Evolutionary conservation across 352 stramenopile genomes (phyloP).

Genomic region (Globisporangium rhizosaccharum): DNA sequence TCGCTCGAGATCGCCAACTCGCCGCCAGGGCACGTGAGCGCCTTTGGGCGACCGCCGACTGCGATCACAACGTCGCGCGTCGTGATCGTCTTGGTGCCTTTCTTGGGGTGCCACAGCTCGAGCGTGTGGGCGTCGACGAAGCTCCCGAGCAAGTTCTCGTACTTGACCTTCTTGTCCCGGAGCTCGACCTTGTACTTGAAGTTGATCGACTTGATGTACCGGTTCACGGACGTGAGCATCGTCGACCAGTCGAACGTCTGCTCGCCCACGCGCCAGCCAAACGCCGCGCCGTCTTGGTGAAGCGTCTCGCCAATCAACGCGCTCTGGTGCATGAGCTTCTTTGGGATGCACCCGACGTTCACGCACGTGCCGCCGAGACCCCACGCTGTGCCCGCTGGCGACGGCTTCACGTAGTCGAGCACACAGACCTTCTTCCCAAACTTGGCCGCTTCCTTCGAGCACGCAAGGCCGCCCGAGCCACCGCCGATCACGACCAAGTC

Average conservation of each 20-base stretch:
- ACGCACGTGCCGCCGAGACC: constrained; percentile 96
- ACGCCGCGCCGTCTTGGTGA: constrained; percentile 79
- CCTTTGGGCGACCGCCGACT: constrained; percentile 90
- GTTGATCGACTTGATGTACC: constrained; percentile 97
- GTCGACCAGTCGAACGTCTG: constrained; percentile 88
- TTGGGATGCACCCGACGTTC: constrained; percentile 99
- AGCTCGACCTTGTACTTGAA: constrained; percentile 98
- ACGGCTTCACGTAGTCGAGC: constrained; percentile 94
- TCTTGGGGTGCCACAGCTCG: constrained; percentile 84
- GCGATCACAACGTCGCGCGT: constrained; percentile 93
- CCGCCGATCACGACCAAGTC: constrained; percentile 82
- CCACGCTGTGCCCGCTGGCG: constrained; percentile 85
- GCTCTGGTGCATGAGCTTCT: constrained; percentile 99
- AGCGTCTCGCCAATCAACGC: constrained; percentile 88
- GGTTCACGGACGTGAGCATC: constrained; percentile 91
- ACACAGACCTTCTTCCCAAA: constrained; percentile 94
- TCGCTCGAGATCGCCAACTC: constrained; percentile 93
- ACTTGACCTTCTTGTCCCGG: constrained; percentile 93
- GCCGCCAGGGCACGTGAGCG: constrained; percentile 84
- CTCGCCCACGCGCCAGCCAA: constrained; percentile 74
- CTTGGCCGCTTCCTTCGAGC: constrained; percentile 91
- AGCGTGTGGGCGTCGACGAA: constrained; percentile 94
- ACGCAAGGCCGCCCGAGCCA: constrained; percentile 88
- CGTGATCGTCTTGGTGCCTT: constrained; percentile 89
- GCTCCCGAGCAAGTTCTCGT: constrained; percentile 91